Conservation (phyloP, 1,284 basidiomycete genomes). For the Malassezia brasiliensis region DNA sequence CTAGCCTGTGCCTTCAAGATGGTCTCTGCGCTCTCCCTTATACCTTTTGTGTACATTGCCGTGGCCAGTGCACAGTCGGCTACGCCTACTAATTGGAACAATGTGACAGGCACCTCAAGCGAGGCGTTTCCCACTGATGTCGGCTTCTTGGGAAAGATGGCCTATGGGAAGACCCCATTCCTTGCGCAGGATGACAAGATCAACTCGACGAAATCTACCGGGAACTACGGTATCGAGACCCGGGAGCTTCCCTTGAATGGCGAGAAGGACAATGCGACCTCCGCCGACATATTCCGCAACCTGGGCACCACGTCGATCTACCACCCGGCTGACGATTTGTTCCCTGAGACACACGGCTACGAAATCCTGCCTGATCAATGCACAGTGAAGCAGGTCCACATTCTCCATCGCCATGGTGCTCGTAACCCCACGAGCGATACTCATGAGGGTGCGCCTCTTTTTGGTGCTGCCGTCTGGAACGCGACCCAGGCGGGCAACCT, state of each 20-base stretch:
- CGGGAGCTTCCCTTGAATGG: constrained; percentile 23
- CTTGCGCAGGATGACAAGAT: constrained; percentile 27
- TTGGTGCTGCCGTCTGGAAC: not conserved
- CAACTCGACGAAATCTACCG: constrained; percentile 10
- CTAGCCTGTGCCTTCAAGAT: not conserved
- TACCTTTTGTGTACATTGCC: not conserved
- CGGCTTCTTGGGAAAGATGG: constrained; percentile 26
- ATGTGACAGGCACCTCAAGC: constrained; percentile 16
- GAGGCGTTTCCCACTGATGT: constrained; percentile 37
- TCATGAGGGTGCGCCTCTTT: not conserved
- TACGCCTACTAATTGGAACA: not conserved
- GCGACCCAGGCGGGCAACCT: constrained; percentile 13
- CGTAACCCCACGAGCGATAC: constrained; percentile 27
- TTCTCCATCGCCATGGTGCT: constrained; percentile 42
- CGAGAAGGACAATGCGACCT: constrained; percentile 14
- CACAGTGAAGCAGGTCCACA: constrained; percentile 33
- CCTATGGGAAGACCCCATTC: constrained; percentile 29
- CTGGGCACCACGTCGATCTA: constrained; percentile 20
- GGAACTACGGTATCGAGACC: constrained; percentile 18
- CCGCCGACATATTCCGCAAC: constrained; percentile 30
- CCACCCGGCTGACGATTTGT: constrained; percentile 12
- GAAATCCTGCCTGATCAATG: constrained; percentile 18
- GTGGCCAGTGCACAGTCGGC: not conserved
- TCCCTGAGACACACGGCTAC: constrained; percentile 13
- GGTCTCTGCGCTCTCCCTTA: not conserved